These are phyloP conservation scores for Mychonastes homosphaera DNA, from an alignment of 139 green algal genomes.

Conservation along the genomic window DNA sequence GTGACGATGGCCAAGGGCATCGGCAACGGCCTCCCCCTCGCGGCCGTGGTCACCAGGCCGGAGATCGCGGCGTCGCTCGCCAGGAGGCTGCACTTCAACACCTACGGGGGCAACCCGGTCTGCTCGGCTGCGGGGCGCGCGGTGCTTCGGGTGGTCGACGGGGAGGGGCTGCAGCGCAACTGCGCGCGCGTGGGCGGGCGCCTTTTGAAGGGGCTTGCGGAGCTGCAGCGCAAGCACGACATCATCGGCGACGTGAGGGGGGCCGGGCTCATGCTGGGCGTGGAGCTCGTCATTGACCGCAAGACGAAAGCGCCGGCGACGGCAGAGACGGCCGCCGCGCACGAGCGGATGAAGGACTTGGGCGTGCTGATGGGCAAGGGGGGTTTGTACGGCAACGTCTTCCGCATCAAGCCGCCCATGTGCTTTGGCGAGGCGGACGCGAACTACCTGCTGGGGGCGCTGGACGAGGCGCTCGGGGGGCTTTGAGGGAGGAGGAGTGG, in stretches of 20 bases:
- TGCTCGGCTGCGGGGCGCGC: constrained; percentile 74
- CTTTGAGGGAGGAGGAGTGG: constrained; percentile 24
- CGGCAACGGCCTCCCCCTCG: constrained; percentile 91
- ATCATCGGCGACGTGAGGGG: constrained; percentile 91
- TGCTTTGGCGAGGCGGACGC: constrained; percentile 79
- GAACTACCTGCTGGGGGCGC: constrained; percentile 74
- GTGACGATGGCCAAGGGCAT: constrained; percentile 96
- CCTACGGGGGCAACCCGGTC: constrained; percentile 91
- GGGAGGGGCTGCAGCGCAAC: constrained; percentile 63
- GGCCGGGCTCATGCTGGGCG: constrained; percentile 86
- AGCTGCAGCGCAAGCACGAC: constrained; percentile 59
- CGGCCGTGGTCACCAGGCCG: constrained; percentile 88
- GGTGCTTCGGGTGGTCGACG: constrained; percentile 76
- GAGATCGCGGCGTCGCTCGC: constrained; percentile 66
- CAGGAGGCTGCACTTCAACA: constrained; percentile 91
- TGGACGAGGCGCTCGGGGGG: constrained; percentile 53
- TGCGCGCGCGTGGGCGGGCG: constrained; percentile 23
- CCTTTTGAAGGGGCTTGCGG: constrained; percentile 18
- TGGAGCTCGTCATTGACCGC: constrained; percentile 91
- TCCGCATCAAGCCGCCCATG: constrained; percentile 98
- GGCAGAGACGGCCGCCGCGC: constrained; percentile 57
- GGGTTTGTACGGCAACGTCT: constrained; percentile 87
- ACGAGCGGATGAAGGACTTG: constrained; percentile 85
- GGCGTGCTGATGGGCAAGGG: constrained; percentile 93
- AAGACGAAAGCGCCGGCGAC: constrained; percentile 78